Evolutionary conservation across 208 protist genomes (phyloP).

Genomic region (Trypanosoma cruzi): DNA sequence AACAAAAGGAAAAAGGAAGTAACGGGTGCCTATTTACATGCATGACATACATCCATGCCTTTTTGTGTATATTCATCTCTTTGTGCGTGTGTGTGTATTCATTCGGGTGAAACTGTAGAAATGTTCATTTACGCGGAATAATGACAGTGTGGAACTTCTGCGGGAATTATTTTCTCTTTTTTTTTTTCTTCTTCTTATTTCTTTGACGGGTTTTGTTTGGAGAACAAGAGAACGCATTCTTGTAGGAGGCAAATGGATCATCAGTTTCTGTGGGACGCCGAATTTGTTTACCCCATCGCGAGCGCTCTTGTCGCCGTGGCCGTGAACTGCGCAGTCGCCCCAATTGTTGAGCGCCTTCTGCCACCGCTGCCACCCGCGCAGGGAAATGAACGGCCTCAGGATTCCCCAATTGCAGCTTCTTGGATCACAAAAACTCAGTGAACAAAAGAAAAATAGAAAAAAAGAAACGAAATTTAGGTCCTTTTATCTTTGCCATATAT

Average conservation of each 20-base stretch:
- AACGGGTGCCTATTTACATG: no score
- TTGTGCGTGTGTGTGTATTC: neutral
- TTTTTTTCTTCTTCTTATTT: slow-evolving; percentile 4
- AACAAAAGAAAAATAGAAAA: no score
- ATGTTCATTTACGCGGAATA: no score
- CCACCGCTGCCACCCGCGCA: slow-evolving; percentile 6
- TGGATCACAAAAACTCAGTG: no score
- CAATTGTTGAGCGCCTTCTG: slow-evolving; percentile 5
- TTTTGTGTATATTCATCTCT: no score
- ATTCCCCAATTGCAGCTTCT: neutral
- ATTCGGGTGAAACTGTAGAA: no score
- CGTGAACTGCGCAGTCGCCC: neutral
- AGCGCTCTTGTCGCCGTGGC: slow-evolving; percentile 6
- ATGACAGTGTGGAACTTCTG: no score
- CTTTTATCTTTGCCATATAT: no score
- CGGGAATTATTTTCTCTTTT: slow-evolving; percentile 7
- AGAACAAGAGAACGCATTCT: neutral
- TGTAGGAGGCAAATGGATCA: slow-evolving; percentile 16
- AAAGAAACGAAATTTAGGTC: no score
- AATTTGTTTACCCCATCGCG: slow-evolving; percentile 16
- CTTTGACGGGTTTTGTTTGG: neutral
- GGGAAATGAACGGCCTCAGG: neutral
- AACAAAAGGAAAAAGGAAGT: no score
- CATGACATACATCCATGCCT: no score
- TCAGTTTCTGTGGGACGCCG: slow-evolving; percentile 16